Evolutionary conservation across 495 filamentous ascomycete genomes (phyloP).

Genomic region (Mytilinidion resinicola): DNA sequence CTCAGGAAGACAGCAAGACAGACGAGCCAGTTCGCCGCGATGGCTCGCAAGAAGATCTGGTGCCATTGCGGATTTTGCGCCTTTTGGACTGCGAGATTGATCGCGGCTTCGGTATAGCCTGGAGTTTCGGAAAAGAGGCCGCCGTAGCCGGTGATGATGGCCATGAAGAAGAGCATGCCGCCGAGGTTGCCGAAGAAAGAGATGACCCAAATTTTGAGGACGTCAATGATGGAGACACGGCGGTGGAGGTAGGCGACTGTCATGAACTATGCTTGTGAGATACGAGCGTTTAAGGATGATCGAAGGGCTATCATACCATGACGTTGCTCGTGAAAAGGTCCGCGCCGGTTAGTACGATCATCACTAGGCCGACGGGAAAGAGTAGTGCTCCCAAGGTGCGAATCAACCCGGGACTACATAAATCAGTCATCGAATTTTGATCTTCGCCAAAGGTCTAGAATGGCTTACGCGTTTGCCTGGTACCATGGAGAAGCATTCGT

Average conservation of each 20-base stretch:
- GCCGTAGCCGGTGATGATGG: slow-evolving; percentile 55
- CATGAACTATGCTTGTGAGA: slow-evolving; percentile 29
- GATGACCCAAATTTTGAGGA: slow-evolving; percentile 50
- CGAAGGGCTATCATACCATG: not conserved
- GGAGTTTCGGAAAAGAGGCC: slow-evolving; percentile 49
- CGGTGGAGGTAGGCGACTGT: slow-evolving; percentile 50
- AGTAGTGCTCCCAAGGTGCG: not conserved
- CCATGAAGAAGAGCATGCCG: slow-evolving; percentile 53
- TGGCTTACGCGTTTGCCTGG: not conserved
- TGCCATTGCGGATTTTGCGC: slow-evolving; percentile 52
- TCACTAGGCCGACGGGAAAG: slow-evolving; percentile 2
- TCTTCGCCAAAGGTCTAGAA: not conserved
- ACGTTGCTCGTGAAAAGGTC: slow-evolving; percentile 13
- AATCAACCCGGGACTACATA: not conserved
- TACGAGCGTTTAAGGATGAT: not conserved
- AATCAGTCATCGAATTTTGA: not conserved
- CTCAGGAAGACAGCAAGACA: slow-evolving; percentile 54
- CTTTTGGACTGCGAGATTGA: slow-evolving; percentile 49
- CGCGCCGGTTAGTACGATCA: not conserved
- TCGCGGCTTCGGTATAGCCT: slow-evolving; percentile 43
- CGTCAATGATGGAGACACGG: slow-evolving; percentile 43
- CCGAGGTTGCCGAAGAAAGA: slow-evolving; percentile 57
- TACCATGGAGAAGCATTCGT: not conserved
- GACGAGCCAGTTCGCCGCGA: slow-evolving; percentile 61
- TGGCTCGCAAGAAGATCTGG: slow-evolving; percentile 54